phyloP scores from a whole-genome alignment of 2,329 filamentous ascomycete species.

The Colletotrichum sp. region DNA sequence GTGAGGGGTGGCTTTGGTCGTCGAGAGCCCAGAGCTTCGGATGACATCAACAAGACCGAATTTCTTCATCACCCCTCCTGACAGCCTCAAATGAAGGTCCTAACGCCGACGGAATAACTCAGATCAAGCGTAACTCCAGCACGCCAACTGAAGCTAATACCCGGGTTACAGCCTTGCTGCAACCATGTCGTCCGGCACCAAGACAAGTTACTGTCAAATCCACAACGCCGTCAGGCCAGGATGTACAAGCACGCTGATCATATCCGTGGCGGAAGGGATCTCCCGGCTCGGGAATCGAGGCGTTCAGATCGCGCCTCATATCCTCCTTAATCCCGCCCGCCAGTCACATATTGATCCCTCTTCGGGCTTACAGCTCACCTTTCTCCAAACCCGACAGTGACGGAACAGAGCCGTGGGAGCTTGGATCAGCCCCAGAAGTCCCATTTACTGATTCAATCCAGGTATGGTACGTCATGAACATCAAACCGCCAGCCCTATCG shows the following conservation, averaged over 20 bases:
- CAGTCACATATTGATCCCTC: background rate
- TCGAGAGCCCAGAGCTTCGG: background rate
- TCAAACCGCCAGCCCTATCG: background rate
- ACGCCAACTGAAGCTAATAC: rapidly evolving
- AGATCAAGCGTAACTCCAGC: background rate
- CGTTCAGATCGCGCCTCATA: background rate
- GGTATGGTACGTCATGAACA: background rate
- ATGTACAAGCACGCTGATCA: background rate
- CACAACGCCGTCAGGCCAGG: background rate
- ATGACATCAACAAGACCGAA: constrained; percentile 4
- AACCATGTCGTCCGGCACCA: background rate
- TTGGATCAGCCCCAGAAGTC: background rate
- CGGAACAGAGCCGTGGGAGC: background rate
- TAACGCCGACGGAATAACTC: background rate
- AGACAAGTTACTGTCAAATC: background rate
- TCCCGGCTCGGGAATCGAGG: background rate
- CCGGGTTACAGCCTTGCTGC: background rate
- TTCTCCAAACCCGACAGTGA: background rate
- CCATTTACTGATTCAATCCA: background rate
- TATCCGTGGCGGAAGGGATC: background rate
- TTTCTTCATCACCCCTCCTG: background rate
- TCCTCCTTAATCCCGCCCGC: background rate
- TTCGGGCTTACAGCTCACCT: background rate
- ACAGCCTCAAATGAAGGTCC: background rate
- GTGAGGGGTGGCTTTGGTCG: background rate